Evolutionary conservation across 345 rosid genomes (phyloP).

Genomic region (Eucalyptus pauciflora): DNA sequence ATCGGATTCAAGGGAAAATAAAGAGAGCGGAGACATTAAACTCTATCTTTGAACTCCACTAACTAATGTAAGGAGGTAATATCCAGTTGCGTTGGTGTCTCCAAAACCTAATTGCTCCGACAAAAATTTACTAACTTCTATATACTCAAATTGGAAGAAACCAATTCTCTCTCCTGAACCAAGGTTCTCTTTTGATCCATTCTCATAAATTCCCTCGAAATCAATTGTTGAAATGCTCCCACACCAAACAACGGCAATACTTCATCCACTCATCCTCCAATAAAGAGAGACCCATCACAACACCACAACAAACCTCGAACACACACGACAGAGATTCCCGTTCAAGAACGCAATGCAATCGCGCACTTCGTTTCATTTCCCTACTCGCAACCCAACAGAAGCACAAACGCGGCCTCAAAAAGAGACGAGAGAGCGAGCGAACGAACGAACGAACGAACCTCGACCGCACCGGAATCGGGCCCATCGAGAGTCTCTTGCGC

Average conservation of each 20-base stretch:
- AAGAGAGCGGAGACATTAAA: not conserved
- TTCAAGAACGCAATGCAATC: not conserved
- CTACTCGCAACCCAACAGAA: not conserved
- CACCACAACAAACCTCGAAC: not conserved
- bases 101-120: not conserved
- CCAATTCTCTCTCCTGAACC: not conserved
- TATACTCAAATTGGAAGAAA: not conserved
- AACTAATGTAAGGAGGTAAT: not conserved
- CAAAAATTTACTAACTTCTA: not conserved
- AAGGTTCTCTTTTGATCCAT: not conserved
- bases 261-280: not conserved
- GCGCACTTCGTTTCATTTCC: not conserved
- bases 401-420: not conserved
- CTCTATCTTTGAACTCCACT: not conserved
- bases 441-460: conserved; percentile 11
- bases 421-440: not conserved
- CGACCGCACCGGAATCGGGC: conserved; percentile 18
- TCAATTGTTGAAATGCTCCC: not conserved
- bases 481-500: conserved; percentile 30
- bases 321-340: not conserved
- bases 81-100: not conserved
- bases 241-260: not conserved
- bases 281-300: not conserved
- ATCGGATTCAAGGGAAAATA: not conserved
- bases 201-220: not conserved